Evolutionary conservation across 768 basidiomycete species (phyloP).

Genomic region (Termitomyces sp.): DNA sequence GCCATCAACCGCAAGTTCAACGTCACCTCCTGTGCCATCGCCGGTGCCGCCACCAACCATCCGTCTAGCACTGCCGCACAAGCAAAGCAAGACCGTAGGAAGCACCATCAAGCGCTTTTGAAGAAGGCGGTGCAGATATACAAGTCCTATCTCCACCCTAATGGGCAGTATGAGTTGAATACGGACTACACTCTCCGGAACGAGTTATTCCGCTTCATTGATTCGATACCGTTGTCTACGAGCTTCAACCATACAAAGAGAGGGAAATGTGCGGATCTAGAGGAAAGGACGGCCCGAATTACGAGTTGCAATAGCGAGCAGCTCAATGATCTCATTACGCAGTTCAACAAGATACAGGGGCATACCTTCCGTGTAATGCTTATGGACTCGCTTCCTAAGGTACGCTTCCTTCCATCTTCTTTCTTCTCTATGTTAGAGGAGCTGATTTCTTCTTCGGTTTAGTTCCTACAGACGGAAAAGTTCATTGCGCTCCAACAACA

Average conservation of each 20-base stretch:
- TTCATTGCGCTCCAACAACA: constrained; percentile 4
- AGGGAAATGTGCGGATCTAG: not conserved
- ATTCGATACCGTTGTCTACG: not conserved
- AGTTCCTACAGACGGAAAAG: constrained; percentile 11
- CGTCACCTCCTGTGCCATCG: constrained; percentile 11
- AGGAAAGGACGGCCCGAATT: constrained; percentile 6
- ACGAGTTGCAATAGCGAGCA: constrained; percentile 9
- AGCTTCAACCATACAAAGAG: not conserved
- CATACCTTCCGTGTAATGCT: constrained; percentile 14
- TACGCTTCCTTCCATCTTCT: not conserved
- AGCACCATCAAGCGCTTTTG: constrained; percentile 8
- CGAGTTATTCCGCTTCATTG: constrained; percentile 10
- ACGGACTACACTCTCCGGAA: constrained; percentile 10
- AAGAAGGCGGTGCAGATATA: constrained; percentile 9
- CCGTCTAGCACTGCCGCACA: not conserved
- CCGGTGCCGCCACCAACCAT: not conserved
- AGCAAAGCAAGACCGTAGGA: constrained; percentile 6
- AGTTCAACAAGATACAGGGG: constrained; percentile 9
- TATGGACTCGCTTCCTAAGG: constrained; percentile 12
- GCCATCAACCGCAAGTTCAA: constrained; percentile 10
- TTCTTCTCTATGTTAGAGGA: not conserved
- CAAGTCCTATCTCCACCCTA: constrained; percentile 11
- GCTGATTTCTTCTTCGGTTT: not conserved
- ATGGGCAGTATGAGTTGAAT: constrained; percentile 10
- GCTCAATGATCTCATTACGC: constrained; percentile 4